phyloP scores from a whole-genome alignment of 2,329 filamentous ascomycete species.

The Berkeleyomyces basicola region DNA sequence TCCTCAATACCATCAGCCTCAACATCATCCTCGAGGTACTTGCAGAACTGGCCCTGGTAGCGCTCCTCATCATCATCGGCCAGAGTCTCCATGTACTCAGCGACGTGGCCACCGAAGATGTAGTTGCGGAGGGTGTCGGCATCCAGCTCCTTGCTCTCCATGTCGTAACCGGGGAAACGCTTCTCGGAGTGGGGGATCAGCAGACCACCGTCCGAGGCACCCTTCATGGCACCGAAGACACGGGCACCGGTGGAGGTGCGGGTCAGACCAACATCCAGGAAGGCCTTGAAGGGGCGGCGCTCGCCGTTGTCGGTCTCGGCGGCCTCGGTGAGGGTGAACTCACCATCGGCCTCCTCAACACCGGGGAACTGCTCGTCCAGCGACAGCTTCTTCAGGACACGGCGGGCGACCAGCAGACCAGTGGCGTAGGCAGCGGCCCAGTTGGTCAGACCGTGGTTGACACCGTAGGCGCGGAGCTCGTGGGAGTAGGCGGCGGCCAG shows the following conservation, averaged over 20 bases:
- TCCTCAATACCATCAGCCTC: slow-evolving; percentile 97
- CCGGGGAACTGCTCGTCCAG: slow-evolving; percentile 84
- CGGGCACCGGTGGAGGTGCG: slow-evolving; percentile 97
- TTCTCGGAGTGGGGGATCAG: slow-evolving; percentile 97
- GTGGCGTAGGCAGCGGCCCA: slow-evolving; percentile 96
- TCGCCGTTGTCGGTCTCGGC: slow-evolving; percentile 78
- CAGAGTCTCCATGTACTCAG: slow-evolving; percentile 99
- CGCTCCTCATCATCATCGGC: slow-evolving; percentile 99
- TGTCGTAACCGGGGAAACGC: slow-evolving; percentile 97
- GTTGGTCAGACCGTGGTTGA: slow-evolving; percentile 98
- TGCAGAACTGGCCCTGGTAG: slow-evolving; percentile 94
- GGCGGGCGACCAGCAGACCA: slow-evolving; percentile 91
- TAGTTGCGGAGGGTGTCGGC: slow-evolving; percentile 95
- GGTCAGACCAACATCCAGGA: slow-evolving; percentile 93
- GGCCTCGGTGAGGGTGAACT: slow-evolving; percentile 91
- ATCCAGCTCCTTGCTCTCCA: slow-evolving; percentile 95
- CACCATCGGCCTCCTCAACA: slow-evolving; percentile 93
- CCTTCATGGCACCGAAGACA: slow-evolving; percentile 99
- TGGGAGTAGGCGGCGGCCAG: slow-evolving; percentile 84
- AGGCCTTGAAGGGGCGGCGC: slow-evolving; percentile 98
- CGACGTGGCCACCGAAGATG: slow-evolving; percentile 96
- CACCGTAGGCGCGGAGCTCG: slow-evolving; percentile 95
- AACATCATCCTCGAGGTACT: slow-evolving; percentile 93
- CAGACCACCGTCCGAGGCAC: slow-evolving; percentile 95
- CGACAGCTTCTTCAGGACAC: slow-evolving; percentile 91